Conservation (phyloP, 257 asterid species). For the Nicotiana undulata region DNA sequence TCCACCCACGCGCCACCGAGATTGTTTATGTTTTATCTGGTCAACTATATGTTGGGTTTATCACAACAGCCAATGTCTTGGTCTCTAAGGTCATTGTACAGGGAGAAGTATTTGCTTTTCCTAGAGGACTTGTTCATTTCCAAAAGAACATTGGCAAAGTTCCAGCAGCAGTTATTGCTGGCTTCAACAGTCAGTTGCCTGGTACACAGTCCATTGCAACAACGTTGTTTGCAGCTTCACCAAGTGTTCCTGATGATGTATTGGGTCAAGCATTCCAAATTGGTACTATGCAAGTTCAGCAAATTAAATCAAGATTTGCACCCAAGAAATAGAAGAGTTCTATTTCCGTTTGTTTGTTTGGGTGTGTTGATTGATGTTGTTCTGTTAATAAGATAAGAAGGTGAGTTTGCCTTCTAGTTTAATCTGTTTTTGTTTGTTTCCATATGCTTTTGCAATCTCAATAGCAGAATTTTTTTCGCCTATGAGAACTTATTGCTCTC, state of each 20-base stretch:
- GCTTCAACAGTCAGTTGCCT: slow-evolving; percentile 72
- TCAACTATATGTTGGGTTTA: slow-evolving; percentile 69
- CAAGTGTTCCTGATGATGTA: slow-evolving; percentile 60
- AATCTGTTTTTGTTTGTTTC: neutral
- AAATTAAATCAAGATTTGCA: slow-evolving; percentile 57
- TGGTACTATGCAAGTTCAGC: slow-evolving; percentile 43
- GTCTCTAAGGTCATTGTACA: slow-evolving; percentile 42
- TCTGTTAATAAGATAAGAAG: neutral
- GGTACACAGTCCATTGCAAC: slow-evolving; percentile 62
- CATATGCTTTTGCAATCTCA: neutral
- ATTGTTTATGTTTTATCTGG: slow-evolving; percentile 59
- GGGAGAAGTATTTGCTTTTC: slow-evolving; percentile 62
- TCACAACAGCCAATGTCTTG: slow-evolving; percentile 67
- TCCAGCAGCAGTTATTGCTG: slow-evolving; percentile 63
- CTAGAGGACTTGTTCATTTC: slow-evolving; percentile 73
- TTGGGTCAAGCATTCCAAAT: slow-evolving; percentile 51
- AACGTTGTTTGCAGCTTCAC: slow-evolving; percentile 53
- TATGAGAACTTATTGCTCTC: no score
- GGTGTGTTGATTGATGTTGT: neutral
- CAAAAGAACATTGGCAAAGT: slow-evolving; percentile 55
- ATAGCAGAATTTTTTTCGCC: neutral
- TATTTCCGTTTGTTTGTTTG: neutral
- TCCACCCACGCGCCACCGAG: slow-evolving; percentile 92
- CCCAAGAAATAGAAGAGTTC: slow-evolving; percentile 29
- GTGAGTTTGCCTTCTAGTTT: neutral